These are phyloP conservation scores for Russula sp. DNA, from an alignment of 768 basidiomycete species.

Conservation along the genomic window DNA sequence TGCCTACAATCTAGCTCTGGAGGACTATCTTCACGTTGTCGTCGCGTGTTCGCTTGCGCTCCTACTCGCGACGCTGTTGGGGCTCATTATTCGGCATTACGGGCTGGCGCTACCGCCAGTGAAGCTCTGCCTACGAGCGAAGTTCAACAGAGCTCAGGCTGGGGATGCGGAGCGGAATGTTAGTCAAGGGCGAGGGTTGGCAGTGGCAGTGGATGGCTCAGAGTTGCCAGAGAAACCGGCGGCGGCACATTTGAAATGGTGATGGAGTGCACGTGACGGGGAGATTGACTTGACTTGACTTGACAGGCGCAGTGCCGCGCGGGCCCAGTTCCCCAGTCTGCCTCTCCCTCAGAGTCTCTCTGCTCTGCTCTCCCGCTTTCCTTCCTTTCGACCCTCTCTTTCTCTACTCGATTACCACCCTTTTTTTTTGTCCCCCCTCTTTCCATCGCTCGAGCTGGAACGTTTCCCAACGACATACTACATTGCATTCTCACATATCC, in stretches of 20 bases:
- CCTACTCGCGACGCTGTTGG: constrained; percentile 4
- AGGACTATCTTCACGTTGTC: constrained; percentile 15
- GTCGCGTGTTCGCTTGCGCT: constrained; percentile 16
- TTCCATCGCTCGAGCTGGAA: not conserved
- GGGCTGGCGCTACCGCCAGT: constrained; percentile 1
- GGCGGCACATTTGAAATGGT: constrained; percentile 8
- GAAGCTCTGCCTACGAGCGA: not conserved
- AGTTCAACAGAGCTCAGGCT: not conserved
- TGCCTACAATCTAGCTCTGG: not conserved
- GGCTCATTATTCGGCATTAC: constrained; percentile 14
- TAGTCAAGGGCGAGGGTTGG: not conserved
- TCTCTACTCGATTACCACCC: constrained; percentile 8
- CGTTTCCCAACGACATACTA: constrained; percentile 12
- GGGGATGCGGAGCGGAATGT: not conserved
- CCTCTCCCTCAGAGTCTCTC: not conserved
- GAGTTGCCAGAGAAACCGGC: not conserved
- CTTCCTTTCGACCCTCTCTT: constrained; percentile 1
- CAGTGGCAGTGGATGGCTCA: not conserved
- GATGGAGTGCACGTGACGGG: not conserved
- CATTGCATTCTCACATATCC: constrained; percentile 21
- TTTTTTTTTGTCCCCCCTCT: not conserved
- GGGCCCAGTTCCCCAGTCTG: not conserved
- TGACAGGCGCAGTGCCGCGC: constrained; percentile 2
- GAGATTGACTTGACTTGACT: no score
- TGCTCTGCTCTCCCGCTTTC: not conserved